A percentile compares a stretch with the other conserved stretches of the same genome.
Conservation (phyloP, 2,329 filamentous ascomycete species). For the Sphaerulina vaccinii region DNA sequence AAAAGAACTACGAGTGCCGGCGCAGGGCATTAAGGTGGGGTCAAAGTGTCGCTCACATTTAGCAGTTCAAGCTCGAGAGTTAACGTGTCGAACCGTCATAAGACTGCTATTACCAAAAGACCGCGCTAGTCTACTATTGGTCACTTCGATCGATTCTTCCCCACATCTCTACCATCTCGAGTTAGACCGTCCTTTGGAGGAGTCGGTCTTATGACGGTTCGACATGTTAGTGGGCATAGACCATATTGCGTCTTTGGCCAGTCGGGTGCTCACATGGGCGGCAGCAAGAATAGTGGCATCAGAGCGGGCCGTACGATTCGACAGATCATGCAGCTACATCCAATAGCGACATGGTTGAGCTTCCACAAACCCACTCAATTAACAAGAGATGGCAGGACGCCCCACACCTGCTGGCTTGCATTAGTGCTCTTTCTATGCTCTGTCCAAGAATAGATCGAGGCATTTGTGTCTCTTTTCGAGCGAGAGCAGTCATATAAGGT, state of each 20-base stretch:
- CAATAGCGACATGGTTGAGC: constrained; percentile 27
- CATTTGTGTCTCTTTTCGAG: constrained; percentile 42
- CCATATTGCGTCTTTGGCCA: constrained; percentile 25
- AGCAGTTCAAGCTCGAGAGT: constrained; percentile 18
- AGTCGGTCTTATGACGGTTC: too few species aligned
- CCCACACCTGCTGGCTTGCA: constrained; percentile 22
- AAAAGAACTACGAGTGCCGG: constrained; percentile 19
- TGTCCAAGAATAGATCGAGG: constrained; percentile 49
- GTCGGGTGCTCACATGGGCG: constrained; percentile 24
- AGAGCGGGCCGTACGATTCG: constrained; percentile 26
- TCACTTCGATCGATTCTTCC: too few species aligned
- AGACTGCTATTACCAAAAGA: too few species aligned
- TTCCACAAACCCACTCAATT: constrained; percentile 28
- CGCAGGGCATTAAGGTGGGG: constrained; percentile 16
- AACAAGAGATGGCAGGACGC: constrained; percentile 25
- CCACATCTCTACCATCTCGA: too few species aligned
- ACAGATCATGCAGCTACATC: constrained; percentile 32
- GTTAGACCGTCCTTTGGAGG: too few species aligned
- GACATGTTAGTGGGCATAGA: constrained; percentile 20
- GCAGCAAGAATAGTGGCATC: constrained; percentile 28
- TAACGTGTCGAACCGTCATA: too few species aligned
- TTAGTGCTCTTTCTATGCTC: constrained; percentile 21
- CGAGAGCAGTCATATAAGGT: constrained; percentile 50
- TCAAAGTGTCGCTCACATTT: constrained; percentile 13
- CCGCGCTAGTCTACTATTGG: too few species aligned